A percentile compares a stretch with the other conserved stretches of the same genome.
Conservation (phyloP, 1,139 yeast genomes). For the Nematodospora anomalae region DNA sequence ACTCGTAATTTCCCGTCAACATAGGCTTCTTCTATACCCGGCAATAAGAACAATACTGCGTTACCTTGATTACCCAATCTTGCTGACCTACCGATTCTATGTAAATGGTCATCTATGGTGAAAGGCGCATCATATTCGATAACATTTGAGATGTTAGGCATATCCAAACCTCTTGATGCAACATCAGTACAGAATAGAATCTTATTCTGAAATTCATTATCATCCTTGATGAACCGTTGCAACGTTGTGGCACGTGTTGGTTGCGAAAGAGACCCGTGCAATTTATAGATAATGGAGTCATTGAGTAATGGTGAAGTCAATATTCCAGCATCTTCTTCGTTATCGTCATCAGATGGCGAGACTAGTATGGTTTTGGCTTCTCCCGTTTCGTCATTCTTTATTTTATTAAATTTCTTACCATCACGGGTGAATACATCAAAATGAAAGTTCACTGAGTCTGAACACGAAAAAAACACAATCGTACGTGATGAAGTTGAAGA, state of each 20-base stretch:
- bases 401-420: constrained; percentile 44
- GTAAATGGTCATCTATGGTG: constrained; percentile 68
- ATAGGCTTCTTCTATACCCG: constrained; percentile 87
- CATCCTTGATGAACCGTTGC: constrained; percentile 53
- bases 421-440: constrained; percentile 66
- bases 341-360: constrained; percentile 21
- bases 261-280: constrained; percentile 90
- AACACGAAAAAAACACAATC: constrained; percentile 87
- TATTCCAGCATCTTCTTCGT: constrained; percentile 36
- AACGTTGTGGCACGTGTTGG: constrained; percentile 78
- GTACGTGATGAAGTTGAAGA: constrained; percentile 41
- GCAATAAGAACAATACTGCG: constrained; percentile 73
- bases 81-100: constrained; percentile 74
- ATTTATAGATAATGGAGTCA: constrained; percentile 60
- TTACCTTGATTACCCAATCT: constrained; percentile 68
- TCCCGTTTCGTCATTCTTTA: constrained; percentile 26
- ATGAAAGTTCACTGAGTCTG: constrained; percentile 94
- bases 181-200: constrained; percentile 82
- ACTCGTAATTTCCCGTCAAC: constrained; percentile 50
- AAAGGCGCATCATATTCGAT: constrained; percentile 72
- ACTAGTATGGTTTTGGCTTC: constrained; percentile 18
- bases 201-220: constrained; percentile 43
- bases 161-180: constrained; percentile 71
- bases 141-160: constrained; percentile 64
- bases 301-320: constrained; percentile 57